Conservation (phyloP, 2,329 filamentous ascomycete genomes). For the Verticillium nubilum region DNA sequence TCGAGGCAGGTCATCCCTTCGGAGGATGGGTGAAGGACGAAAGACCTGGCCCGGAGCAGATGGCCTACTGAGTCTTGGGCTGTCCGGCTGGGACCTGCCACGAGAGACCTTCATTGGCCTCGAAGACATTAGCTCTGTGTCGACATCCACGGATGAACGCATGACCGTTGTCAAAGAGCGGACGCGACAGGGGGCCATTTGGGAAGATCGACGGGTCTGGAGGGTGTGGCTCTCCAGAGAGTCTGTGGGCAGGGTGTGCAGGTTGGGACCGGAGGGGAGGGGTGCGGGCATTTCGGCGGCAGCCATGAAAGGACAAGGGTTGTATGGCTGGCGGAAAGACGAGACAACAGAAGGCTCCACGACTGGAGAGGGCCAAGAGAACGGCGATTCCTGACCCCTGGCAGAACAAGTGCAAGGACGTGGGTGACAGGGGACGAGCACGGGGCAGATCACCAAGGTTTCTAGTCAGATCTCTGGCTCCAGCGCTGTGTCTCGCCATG, state of each 20-base stretch:
- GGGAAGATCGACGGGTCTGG: background rate
- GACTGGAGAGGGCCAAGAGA: background rate
- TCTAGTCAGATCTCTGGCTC: background rate
- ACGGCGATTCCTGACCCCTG: background rate
- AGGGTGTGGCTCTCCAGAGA: background rate
- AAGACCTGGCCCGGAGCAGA: background rate
- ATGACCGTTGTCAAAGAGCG: background rate
- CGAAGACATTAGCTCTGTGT: background rate
- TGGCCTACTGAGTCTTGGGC: background rate
- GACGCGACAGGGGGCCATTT: background rate
- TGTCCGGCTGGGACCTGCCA: background rate
- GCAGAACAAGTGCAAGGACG: background rate
- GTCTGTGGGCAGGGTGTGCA: conserved; percentile 1
- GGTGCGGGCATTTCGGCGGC: background rate
- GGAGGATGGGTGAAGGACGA: background rate
- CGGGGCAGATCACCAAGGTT: background rate
- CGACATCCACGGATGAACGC: background rate
- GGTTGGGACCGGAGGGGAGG: background rate
- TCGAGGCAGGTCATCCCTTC: background rate
- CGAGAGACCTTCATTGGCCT: background rate
- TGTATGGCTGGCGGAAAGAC: background rate
- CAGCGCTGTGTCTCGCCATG: background rate
- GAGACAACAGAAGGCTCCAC: background rate
- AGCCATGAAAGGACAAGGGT: background rate
- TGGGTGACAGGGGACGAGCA: background rate